Conservation (phyloP, 306 rosid species). For the Parietaria judaica region DNA sequence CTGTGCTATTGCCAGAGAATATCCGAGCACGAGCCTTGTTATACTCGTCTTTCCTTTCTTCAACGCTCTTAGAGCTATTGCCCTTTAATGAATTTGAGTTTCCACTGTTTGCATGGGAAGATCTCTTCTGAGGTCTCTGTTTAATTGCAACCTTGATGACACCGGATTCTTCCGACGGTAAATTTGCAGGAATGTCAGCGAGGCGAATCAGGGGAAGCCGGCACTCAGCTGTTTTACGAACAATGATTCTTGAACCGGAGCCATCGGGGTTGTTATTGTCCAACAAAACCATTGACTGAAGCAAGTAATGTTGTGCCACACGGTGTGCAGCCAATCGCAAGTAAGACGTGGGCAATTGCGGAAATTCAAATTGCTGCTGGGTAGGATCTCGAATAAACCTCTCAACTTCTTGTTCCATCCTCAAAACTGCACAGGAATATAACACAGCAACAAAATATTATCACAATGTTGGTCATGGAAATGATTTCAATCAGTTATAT, state of each 20-base stretch:
- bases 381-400: constrained; percentile 73
- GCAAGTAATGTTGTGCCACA: constrained; percentile 85
- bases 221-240: constrained; percentile 76
- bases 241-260: constrained; percentile 87
- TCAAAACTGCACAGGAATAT: constrained; percentile 47
- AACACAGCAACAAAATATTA: background rate
- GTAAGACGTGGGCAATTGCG: constrained; percentile 94
- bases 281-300: constrained; percentile 90
- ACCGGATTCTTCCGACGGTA: constrained; percentile 49
- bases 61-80: constrained; percentile 71
- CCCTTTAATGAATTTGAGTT: constrained; percentile 46
- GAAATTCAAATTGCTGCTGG: constrained; percentile 86
- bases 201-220: constrained; percentile 69
- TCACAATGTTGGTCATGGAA: too few relatives aligned
- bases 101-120: constrained; percentile 28
- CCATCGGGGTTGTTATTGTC: constrained; percentile 85
- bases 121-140: constrained; percentile 75
- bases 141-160: constrained; percentile 83
- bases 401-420: constrained; percentile 96
- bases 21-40: constrained; percentile 95
- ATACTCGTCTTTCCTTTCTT: constrained; percentile 97
- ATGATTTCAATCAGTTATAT: too few relatives aligned
- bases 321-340: constrained; percentile 97
- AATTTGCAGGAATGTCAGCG: constrained; percentile 77
- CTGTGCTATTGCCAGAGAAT: constrained; percentile 42